Evolutionary conservation across 1,284 basidiomycete genomes (phyloP).

Genomic region (Athelia psychrophila): DNA sequence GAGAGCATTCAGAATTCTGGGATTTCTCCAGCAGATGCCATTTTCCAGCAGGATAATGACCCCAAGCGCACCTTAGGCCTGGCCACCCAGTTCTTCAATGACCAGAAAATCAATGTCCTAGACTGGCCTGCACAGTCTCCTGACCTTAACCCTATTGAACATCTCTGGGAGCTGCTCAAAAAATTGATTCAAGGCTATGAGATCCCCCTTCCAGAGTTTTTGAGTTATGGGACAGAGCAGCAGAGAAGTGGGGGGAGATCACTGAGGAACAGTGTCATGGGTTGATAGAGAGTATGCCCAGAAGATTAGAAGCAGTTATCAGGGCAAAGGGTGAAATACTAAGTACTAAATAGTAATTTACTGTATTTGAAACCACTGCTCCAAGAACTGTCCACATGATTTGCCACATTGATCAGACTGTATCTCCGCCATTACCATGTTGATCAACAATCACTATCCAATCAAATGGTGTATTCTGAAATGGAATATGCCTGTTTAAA

Average conservation of each 20-base stretch:
- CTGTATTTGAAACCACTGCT: no score
- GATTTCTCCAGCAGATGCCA: conserved; percentile 11
- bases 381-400: no score
- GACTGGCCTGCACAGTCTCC: conserved; percentile 30
- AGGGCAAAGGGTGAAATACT: background rate
- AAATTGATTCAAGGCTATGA: conserved; percentile 17
- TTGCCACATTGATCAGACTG: no score
- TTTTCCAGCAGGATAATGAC: conserved; percentile 34
- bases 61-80: conserved; percentile 24
- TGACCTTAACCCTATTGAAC: conserved; percentile 35
- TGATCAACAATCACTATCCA: no score
- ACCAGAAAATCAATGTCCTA: background rate
- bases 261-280: conserved; percentile 12
- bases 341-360: background rate
- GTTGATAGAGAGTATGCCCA: conserved; percentile 17
- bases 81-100: background rate
- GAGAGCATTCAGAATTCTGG: conserved; percentile 13
- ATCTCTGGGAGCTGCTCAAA: conserved; percentile 25
- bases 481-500: no score
- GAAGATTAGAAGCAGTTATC: background rate
- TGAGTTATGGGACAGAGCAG: conserved; percentile 11
- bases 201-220: conserved; percentile 7
- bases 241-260: conserved; percentile 14
- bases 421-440: no score
- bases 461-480: no score